Base-by-base conservation (phyloP, 1,284 basidiomycete genomes). In the Tranzscheliella williamsii region DNA sequence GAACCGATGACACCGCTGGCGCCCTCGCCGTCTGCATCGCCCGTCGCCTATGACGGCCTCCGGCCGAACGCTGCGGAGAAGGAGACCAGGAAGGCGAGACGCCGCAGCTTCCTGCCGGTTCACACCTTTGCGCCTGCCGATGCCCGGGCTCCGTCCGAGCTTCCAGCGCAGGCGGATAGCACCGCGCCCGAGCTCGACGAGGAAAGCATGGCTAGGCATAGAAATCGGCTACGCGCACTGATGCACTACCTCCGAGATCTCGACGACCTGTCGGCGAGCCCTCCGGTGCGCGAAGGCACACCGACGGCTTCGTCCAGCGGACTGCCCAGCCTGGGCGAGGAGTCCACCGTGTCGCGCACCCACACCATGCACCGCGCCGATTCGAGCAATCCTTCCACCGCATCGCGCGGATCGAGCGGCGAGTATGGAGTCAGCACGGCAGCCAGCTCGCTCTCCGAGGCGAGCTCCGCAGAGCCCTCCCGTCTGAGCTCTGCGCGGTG, bases 231-330 rank as follows among this genome's bases (percentile, higher is more conserved):
- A 39, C 85, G 90, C 51, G 89, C 89, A 11, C 85, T 98, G 30
- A 92, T 97, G 87, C 87, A 88, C 15, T 97, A 97, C 79, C 83
- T 98, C 17, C 87, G 87, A 70, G 94, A 98, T 73, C 87, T 98
- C 83, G 88, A 93, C 72, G 93, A 96, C 74, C 82, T 98, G 24
- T 39, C 47, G 4, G 50, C 56, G 3, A n/a, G n/a, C n/a, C n/a
- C n/a, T n/a, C n/a, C n/a, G n/a, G n/a, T n/a, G n/a, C n/a, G n/a
- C n/a, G n/a, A n/a, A n/a, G n/a, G n/a, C n/a, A n/a, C n/a, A n/a
- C n/a, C n/a, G n/a, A n/a, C n/a, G n/a, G n/a, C n/a, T n/a, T n/a
- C n/a, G n/a, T n/a, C n/a, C n/a, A n/a, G n/a, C n/a, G n/a, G n/a
- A n/a, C n/a, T n/a, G n/a, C n/a, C n/a, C n/a, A n/a, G n/a, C n/a